Evolutionary conservation across 768 basidiomycete species (phyloP), one percentile per base, ranked within the genome.

Genomic region (Dictyophora rubrovolvata): DNA sequence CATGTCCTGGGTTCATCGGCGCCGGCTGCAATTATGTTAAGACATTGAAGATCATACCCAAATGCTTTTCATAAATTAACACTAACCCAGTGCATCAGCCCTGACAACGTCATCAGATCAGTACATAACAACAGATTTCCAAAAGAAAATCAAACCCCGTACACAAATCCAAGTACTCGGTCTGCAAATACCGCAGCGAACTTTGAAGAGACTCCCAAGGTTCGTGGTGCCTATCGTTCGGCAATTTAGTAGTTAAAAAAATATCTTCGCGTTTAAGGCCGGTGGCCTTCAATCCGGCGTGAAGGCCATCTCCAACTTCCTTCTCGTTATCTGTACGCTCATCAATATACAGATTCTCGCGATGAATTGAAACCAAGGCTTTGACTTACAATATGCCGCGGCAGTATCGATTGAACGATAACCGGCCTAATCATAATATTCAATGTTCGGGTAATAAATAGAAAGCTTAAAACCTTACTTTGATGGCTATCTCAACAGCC

Each of bases 41-140:
- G n/a, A 14, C 42, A 42, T 14, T 12, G 42, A 42, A 42, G n/a
- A 42, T 42, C 42, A 42, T 4, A 17, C 65, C 64, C 54, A 68
- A 66, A 23, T 55, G 28, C 48, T 35, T 87, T 84, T 18, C 85
- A 81, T n/a, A 42, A 12, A 12, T 12, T 2, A 42, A 42, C 42
- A 42, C 42, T n/a, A 17, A 89, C 89, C 88, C 87, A 89, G 71
- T 89, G 87, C 79, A 89, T 82, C 60, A 88, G 73, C 81, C 82
- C 84, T 85, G 61, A 7, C 48, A 6, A 36, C 22, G 64, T 42
- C 33, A 23, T 28, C 16, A 22, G 48, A n/a, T 62, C 48, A 49
- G 23, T 48, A 5, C 8, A 36, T 12, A 5, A 21, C 9, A 59
- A 11, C 65, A 33, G 22, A 1, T 33, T 37, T 18, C 57, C 50